A percentile compares a stretch with the other conserved stretches of the same genome.
These are phyloP conservation scores for Cladosporium halotolerans DNA, from an alignment of 2,329 filamentous ascomycete genomes.

Conservation along the genomic window DNA sequence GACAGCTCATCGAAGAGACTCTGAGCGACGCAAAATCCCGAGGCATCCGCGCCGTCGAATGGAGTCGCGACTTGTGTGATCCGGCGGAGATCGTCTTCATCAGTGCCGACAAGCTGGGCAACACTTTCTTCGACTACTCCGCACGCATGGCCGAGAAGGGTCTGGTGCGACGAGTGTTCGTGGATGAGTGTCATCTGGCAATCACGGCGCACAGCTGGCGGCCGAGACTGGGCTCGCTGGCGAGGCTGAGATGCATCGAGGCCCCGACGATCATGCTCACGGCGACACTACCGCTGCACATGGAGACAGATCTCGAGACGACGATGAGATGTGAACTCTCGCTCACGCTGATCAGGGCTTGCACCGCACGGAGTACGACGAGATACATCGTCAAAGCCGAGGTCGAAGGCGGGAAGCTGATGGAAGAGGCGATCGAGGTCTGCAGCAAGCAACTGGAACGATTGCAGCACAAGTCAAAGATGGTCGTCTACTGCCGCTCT, in stretches of 20 bases:
- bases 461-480: neutral
- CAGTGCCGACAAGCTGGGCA: neutral
- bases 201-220: conserved; percentile 15
- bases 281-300: conserved; percentile 14
- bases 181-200: conserved; percentile 18
- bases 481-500: conserved; percentile 17
- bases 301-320: conserved; percentile 12
- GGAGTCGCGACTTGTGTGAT: neutral
- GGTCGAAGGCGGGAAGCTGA: neutral
- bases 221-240: conserved; percentile 11
- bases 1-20: conserved; percentile 15
- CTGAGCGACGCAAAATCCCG: conserved; percentile 2
- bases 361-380: conserved; percentile 12
- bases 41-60: neutral
- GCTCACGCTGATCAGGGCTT: conserved; percentile 15
- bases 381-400: conserved; percentile 3
- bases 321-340: conserved; percentile 10
- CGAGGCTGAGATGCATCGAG: conserved; percentile 12
- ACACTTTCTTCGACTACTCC: conserved; percentile 12
- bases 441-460: neutral
- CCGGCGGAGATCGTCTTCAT: neutral
- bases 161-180: conserved; percentile 10
- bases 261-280: conserved; percentile 9
- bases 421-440: neutral
- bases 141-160: conserved; percentile 11